Evolutionary conservation across 2,329 filamentous ascomycete genomes (phyloP), one percentile per base, ranked within the genome.

Genomic region (Fusarium secorum): DNA sequence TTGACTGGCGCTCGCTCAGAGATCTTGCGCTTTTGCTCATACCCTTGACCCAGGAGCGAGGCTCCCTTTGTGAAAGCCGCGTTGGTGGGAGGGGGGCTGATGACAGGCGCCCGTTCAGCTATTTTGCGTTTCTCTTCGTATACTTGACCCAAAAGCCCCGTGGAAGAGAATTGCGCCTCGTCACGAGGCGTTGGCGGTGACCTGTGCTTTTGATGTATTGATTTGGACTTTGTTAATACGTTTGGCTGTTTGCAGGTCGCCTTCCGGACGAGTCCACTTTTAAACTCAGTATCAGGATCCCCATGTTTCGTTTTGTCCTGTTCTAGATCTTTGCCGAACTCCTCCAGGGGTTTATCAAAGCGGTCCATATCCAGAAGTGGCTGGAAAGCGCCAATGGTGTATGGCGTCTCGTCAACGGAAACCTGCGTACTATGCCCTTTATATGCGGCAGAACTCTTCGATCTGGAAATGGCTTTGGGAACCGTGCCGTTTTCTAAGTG

Each of bases 341-440:
- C 82, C 17, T 85, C 85, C 2, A 86, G 66, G 13, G 84, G 82
- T 74, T 86, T 85, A 63, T 88, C 85, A 72, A 91, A 89, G 11
- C 85, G 83, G 41, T 86, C 83, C 75, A 90, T 81, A 65, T 93
- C 89, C 13, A 94, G 79, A 7, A 94, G 80, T 2, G 93, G 91
- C 71, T 89, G 85, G 78, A 92, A 92, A 3, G 88, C 86, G 9
- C 91, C 91, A 55, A 93, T 90, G 74, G 82, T 89, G 84, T 85
- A 92, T 59, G 82, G 88, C 74, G 79, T 84, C 66, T 86, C 84
- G 39, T 86, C 85, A 13, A 74, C 70, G 18, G 71, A 76, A 26
- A 83, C 69, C 58, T 79, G 80, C 36, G 80, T 75, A 32, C 79
- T 80, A 60, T 83, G 80, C 41, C 75, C 62, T 30, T 65, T 65